A percentile compares a stretch with the other conserved stretches of the same genome.
phyloP scores from a whole-genome alignment of 108 stramenopile genomes.

The Tribonema minus region DNA sequence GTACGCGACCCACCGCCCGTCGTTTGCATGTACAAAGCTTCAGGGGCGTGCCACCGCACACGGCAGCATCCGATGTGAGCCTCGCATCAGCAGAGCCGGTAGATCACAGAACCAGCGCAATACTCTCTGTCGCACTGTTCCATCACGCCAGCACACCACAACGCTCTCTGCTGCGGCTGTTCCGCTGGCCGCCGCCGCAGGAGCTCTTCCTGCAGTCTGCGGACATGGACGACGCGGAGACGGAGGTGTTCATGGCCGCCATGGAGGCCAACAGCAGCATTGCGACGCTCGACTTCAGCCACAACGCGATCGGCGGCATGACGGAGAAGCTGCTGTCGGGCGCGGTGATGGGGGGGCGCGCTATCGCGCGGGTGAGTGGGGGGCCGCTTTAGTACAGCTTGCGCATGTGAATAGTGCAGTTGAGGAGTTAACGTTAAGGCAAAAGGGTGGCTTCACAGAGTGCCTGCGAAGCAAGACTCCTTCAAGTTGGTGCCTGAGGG shows the following conservation, averaged over 20 bases:
- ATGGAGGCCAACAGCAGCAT: conserved; percentile 23
- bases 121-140: neutral
- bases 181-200: too few relatives aligned
- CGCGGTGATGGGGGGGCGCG: conserved; percentile 3
- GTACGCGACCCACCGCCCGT: too few relatives aligned
- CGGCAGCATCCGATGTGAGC: neutral
- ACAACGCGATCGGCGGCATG: conserved; percentile 34
- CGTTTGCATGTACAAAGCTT: neutral
- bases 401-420: too few relatives aligned
- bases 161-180: too few relatives aligned
- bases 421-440: too few relatives aligned
- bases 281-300: conserved; percentile 30
- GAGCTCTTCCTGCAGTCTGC: conserved; percentile 19
- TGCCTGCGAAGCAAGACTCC: too few relatives aligned
- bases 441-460: too few relatives aligned
- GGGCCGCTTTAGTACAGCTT: too few relatives aligned
- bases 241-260: conserved; percentile 34
- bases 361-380: conserved; percentile 12
- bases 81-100: neutral
- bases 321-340: conserved; percentile 24
- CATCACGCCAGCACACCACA: too few relatives aligned
- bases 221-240: conserved; percentile 36
- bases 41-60: neutral
- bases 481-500: too few relatives aligned
- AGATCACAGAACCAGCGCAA: neutral